Conservation (phyloP, 495 filamentous ascomycete species). For the Aeminium ludgeri region DNA sequence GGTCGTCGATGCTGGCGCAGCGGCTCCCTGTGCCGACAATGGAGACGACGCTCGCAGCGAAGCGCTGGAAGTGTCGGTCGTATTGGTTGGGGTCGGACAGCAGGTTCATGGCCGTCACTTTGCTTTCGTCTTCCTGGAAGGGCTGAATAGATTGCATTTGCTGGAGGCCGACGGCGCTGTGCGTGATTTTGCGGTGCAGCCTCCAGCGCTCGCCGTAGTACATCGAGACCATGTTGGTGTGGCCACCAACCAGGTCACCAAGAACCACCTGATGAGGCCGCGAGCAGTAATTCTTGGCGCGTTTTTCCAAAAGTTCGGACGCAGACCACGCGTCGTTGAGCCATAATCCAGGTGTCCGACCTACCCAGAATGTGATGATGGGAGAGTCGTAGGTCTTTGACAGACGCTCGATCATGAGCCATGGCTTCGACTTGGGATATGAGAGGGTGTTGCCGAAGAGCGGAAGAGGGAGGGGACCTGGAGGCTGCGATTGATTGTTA, state of each 20-base stretch:
- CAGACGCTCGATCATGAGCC: slow-evolving; percentile 46
- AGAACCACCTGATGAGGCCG: slow-evolving; percentile 33
- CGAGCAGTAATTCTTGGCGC: slow-evolving; percentile 38
- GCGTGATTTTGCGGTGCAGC: slow-evolving; percentile 43
- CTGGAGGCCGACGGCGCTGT: slow-evolving; percentile 42
- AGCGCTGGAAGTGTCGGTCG: slow-evolving; percentile 28
- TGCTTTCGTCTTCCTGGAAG: slow-evolving; percentile 42
- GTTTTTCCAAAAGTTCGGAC: slow-evolving; percentile 35
- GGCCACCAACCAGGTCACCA: slow-evolving; percentile 38
- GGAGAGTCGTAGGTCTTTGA: slow-evolving; percentile 36
- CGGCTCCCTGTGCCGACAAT: slow-evolving; percentile 29
- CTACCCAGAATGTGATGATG: slow-evolving; percentile 45
- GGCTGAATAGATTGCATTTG: slow-evolving; percentile 40
- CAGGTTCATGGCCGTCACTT: slow-evolving; percentile 26
- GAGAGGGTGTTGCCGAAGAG: slow-evolving; percentile 39
- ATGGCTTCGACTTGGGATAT: slow-evolving; percentile 43
- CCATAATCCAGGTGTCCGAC: slow-evolving; percentile 46
- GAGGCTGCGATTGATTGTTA: slow-evolving; percentile 27
- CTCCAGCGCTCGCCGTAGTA: slow-evolving; percentile 43
- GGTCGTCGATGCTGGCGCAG: slow-evolving; percentile 26
- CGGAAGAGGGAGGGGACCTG: slow-evolving; percentile 33
- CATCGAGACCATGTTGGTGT: slow-evolving; percentile 43
- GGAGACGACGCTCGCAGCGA: slow-evolving; percentile 30
- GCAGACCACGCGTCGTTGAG: slow-evolving; percentile 48
- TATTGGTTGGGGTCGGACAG: slow-evolving; percentile 25